These are phyloP conservation scores for Phytopythium oedochilum DNA, from an alignment of 352 stramenopile genomes.

Conservation along the genomic window DNA sequence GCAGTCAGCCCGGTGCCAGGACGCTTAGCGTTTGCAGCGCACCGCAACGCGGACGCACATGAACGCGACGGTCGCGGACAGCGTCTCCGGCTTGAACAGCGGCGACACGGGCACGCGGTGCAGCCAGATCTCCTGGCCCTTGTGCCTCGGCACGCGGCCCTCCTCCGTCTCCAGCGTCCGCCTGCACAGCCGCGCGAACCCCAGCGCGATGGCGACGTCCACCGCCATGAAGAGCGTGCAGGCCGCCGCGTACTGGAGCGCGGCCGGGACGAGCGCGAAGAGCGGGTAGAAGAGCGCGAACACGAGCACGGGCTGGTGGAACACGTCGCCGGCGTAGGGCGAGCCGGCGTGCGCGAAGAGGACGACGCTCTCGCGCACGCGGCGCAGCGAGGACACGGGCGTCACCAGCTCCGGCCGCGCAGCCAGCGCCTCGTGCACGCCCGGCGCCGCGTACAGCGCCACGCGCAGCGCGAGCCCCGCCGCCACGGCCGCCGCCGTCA, in stretches of 20 bases:
- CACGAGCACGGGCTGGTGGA: conserved; percentile 78
- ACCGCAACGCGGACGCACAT: conserved; percentile 24
- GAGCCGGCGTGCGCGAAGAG: conserved; percentile 40
- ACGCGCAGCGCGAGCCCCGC: conserved; percentile 32
- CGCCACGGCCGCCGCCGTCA: conserved; percentile 11
- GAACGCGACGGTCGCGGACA: conserved; percentile 43
- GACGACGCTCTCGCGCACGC: conserved; percentile 56
- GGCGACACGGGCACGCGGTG: conserved; percentile 67
- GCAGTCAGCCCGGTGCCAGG: too few relatives aligned
- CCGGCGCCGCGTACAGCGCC: conserved; percentile 28
- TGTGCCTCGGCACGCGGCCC: conserved; percentile 24
- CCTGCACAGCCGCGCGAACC: conserved; percentile 48
- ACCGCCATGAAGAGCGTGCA: conserved; percentile 45
- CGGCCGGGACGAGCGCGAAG: conserved; percentile 14
- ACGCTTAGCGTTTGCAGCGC: neutral
- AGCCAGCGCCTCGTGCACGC: conserved; percentile 32
- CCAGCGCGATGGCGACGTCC: conserved; percentile 52
- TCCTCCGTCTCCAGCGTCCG: conserved; percentile 46
- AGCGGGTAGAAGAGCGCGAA: conserved; percentile 63
- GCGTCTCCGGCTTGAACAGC: conserved; percentile 37
- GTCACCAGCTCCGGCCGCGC: conserved; percentile 65
- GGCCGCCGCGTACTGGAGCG: conserved; percentile 19
- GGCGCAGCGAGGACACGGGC: conserved; percentile 50
- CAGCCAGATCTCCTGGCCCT: conserved; percentile 63
- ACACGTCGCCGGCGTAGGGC: conserved; percentile 75